These are phyloP conservation scores for Suillus paluster DNA, from an alignment of 768 basidiomycete species.

Conservation along the genomic window DNA sequence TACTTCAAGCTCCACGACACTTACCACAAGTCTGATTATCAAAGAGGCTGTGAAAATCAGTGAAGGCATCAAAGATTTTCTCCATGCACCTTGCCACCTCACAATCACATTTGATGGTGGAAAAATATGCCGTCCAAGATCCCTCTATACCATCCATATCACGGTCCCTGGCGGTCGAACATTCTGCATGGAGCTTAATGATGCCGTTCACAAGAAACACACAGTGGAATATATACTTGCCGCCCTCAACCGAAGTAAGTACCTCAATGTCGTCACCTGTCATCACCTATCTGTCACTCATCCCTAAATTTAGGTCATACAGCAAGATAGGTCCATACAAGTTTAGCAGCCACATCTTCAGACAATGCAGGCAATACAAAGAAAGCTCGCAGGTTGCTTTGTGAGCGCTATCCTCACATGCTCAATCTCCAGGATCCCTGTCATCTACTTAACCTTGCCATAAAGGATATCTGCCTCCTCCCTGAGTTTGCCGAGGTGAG, in stretches of 20 bases:
- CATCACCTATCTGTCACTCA: background rate
- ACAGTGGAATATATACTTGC: constrained; percentile 32
- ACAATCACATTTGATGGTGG: constrained; percentile 28
- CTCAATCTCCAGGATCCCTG: constrained; percentile 36
- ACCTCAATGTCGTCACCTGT: background rate
- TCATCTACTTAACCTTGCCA: constrained; percentile 33
- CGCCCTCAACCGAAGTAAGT: constrained; percentile 18
- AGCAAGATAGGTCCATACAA: constrained; percentile 15
- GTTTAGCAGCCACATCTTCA: constrained; percentile 20
- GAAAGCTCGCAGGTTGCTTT: constrained; percentile 18
- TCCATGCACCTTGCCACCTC: constrained; percentile 12
- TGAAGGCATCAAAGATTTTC: no score
- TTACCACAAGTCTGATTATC: no score
- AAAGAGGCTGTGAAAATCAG: no score
- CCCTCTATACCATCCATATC: constrained; percentile 25
- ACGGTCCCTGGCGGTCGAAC: constrained; percentile 9
- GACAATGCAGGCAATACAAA: constrained; percentile 29
- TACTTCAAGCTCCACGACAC: no score
- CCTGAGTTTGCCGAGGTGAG: background rate
- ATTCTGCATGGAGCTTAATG: constrained; percentile 19
- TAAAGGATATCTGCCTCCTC: constrained; percentile 27
- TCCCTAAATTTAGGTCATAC: constrained; percentile 15
- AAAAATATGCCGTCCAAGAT: constrained; percentile 13
- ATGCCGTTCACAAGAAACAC: constrained; percentile 26
- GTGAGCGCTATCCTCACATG: constrained; percentile 25